phyloP scores from a whole-genome alignment of 768 basidiomycete species.

The Pholiota molesta region DNA sequence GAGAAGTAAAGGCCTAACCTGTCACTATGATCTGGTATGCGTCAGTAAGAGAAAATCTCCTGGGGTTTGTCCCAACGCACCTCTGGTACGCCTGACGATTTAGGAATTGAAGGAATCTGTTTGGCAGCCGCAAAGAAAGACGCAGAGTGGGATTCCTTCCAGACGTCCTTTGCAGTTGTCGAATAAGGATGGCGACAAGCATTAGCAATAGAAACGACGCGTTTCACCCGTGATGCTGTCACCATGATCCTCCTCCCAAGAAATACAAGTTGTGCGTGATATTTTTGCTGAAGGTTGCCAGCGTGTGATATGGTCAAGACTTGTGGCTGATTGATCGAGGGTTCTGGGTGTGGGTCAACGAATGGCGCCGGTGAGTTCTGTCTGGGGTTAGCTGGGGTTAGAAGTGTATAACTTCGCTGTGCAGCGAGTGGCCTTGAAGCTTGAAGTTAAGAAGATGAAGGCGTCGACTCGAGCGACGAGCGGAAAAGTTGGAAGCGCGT shows the following conservation, averaged over 20 bases:
- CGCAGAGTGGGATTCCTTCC: constrained; percentile 7
- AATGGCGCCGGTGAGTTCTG: too few species aligned
- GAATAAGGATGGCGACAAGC: background rate
- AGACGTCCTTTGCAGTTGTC: constrained; percentile 1
- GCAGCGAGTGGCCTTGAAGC: too few species aligned
- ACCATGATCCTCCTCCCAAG: background rate
- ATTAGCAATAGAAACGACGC: background rate
- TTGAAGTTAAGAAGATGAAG: too few species aligned
- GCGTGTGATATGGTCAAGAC: too few species aligned
- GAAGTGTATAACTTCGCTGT: too few species aligned
- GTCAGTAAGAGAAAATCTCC: background rate
- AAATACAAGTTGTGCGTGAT: background rate
- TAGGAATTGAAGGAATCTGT: constrained; percentile 39
- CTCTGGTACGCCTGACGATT: constrained; percentile 46
- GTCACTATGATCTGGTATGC: constrained; percentile 46
- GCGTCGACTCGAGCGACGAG: too few species aligned
- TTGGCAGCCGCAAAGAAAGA: constrained; percentile 42
- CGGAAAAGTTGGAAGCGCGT: too few species aligned
- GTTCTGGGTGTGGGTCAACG: too few species aligned
- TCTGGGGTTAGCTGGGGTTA: too few species aligned
- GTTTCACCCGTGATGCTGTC: background rate
- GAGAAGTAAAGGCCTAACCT: constrained; percentile 29
- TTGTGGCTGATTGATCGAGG: too few species aligned
- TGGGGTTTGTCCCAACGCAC: constrained; percentile 24
- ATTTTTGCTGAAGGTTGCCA: background rate